phyloP scores from a whole-genome alignment of 495 filamentous ascomycete genomes.

The Trichocladium antarcticum region DNA sequence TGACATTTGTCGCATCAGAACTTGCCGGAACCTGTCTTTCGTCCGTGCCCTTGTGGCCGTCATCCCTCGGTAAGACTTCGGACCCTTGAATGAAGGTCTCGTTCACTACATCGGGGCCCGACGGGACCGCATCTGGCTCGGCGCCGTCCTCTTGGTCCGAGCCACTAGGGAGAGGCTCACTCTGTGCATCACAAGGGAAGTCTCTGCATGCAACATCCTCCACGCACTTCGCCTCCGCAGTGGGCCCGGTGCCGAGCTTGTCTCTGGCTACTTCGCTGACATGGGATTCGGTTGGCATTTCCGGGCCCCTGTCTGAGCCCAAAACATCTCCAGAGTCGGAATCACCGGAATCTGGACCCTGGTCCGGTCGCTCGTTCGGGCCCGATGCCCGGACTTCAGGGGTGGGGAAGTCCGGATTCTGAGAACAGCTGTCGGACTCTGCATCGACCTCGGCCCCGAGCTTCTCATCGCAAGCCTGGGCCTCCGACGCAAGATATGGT shows the following conservation, averaged over 20 bases:
- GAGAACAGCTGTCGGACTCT: constrained; percentile 3
- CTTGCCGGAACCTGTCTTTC: background rate
- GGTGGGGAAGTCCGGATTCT: constrained; percentile 18
- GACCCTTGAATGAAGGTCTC: background rate
- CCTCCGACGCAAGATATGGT: background rate
- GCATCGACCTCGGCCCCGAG: constrained; percentile 17
- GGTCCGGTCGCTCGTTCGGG: background rate
- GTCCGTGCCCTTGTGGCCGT: background rate
- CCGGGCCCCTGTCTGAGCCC: background rate
- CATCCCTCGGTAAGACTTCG: background rate
- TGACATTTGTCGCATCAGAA: background rate
- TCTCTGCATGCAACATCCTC: background rate
- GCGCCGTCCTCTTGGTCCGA: background rate
- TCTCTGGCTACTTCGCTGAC: constrained; percentile 5
- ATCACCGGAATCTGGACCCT: background rate
- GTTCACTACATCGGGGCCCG: background rate
- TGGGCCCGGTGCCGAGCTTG: constrained; percentile 12
- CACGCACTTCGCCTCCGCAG: constrained; percentile 5
- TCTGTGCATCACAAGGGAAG: background rate
- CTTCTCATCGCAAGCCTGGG: background rate
- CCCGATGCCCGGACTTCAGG: constrained; percentile 10
- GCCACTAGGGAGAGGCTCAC: background rate
- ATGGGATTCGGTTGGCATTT: background rate
- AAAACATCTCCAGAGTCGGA: background rate
- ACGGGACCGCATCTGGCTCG: background rate